Percentiles rank a stretch among this genome's conserved stretches.
These are phyloP conservation scores for Mychonastes homosphaera DNA, from an alignment of 139 green algal species.

Conservation along the genomic window DNA sequence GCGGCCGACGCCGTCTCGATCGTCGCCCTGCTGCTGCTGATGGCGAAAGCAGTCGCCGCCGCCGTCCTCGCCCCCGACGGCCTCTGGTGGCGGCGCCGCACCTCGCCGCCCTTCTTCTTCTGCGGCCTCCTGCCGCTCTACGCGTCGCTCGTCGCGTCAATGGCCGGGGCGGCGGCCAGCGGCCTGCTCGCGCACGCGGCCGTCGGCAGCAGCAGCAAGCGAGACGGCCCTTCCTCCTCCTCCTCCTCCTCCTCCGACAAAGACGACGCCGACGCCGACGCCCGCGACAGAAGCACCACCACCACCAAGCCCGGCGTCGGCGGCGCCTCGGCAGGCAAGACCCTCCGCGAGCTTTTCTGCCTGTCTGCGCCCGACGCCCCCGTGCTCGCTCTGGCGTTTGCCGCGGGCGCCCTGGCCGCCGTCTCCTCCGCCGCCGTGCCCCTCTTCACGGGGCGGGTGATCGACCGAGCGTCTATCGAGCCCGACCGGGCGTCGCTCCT, in stretches of 20 bases:
- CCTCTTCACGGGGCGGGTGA: conserved; percentile 63
- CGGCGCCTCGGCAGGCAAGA: conserved; percentile 15
- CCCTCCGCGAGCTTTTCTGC: conserved; percentile 35
- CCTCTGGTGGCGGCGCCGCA: conserved; percentile 20
- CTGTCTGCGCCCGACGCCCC: conserved; percentile 36
- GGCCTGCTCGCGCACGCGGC: too few relatives aligned
- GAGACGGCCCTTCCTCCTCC: too few relatives aligned
- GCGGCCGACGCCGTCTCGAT: not conserved
- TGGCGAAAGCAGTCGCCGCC: conserved; percentile 45
- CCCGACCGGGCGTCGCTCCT: conserved; percentile 25
- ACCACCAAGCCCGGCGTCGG: not conserved
- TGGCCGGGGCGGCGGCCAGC: not conserved
- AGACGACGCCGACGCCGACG: conserved; percentile 9
- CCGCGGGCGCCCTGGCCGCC: conserved; percentile 42
- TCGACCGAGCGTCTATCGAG: conserved; percentile 68
- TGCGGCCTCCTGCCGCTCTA: conserved; percentile 35
- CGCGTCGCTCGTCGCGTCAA: not conserved
- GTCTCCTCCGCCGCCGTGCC: conserved; percentile 56
- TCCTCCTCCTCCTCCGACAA: too few relatives aligned
- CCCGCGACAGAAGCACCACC: not conserved
- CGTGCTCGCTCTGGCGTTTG: conserved; percentile 44
- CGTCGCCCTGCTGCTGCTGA: conserved; percentile 31
- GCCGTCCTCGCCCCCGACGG: conserved; percentile 34
- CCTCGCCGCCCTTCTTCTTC: not conserved
- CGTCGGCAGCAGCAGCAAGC: too few relatives aligned